Percentiles rank a stretch among this genome's conserved stretches.
Evolutionary conservation across 2,329 filamentous ascomycete species (phyloP).

Genomic region (Talaromyces islandicus): DNA sequence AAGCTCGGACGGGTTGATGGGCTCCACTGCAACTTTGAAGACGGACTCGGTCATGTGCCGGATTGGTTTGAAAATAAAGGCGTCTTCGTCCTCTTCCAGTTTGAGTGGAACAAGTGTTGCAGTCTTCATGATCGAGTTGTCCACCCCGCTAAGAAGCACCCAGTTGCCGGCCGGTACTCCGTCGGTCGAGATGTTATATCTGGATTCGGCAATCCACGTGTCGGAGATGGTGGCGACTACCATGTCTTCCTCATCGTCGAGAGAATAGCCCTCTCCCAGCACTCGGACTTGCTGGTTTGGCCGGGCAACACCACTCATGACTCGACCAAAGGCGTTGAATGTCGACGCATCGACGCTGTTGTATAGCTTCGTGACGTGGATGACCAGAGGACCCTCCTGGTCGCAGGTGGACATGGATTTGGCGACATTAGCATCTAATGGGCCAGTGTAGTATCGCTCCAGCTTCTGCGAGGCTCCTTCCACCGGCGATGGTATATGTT

Average conservation of each 20-base stretch:
- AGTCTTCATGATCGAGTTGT: constrained; percentile 97
- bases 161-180: constrained; percentile 92
- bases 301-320: constrained; percentile 84
- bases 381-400: constrained; percentile 82
- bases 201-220: constrained; percentile 84
- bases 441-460: constrained; percentile 86
- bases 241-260: constrained; percentile 98
- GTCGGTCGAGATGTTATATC: constrained; percentile 87
- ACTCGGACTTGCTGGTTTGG: constrained; percentile 81
- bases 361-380: constrained; percentile 91
- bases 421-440: constrained; percentile 73
- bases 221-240: constrained; percentile 74
- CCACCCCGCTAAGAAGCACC: constrained; percentile 84
- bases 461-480: constrained; percentile 71
- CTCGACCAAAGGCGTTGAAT: constrained; percentile 84
- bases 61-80: constrained; percentile 90
- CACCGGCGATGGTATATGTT: constrained; percentile 81
- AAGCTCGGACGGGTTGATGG: constrained; percentile 94
- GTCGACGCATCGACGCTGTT: constrained; percentile 83
- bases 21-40: constrained; percentile 95
- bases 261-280: constrained; percentile 88
- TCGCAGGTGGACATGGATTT: constrained; percentile 75
- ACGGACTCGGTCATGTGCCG: constrained; percentile 96
- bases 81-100: constrained; percentile 81
- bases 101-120: constrained; percentile 80